Percentiles rank a stretch among this genome's conserved stretches.
Evolutionary conservation across 1,139 yeast genomes (phyloP).

Genomic region (Nakaseomyces uthaithaninus): DNA sequence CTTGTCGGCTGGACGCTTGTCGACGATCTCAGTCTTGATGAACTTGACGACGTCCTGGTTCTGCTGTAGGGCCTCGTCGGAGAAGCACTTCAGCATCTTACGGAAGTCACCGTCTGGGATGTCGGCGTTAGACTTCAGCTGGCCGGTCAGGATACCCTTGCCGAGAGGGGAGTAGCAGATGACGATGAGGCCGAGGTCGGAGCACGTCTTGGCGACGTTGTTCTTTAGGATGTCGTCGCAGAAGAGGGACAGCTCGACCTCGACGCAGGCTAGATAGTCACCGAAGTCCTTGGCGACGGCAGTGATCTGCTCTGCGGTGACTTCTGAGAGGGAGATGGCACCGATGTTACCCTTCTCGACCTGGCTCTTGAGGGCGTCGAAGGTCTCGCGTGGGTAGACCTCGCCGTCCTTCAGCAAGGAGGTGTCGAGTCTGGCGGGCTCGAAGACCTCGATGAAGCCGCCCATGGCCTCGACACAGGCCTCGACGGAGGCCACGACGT

Average conservation of each 20-base stretch:
- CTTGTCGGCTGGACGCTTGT: slow-evolving; percentile 38
- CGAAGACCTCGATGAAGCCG: slow-evolving; percentile 48
- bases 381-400: slow-evolving; percentile 35
- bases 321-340: slow-evolving; percentile 68
- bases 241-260: slow-evolving; percentile 66
- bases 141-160: slow-evolving; percentile 69
- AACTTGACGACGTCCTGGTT: slow-evolving; percentile 42
- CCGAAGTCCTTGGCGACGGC: slow-evolving; percentile 42
- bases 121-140: slow-evolving; percentile 38
- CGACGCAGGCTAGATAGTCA: slow-evolving; percentile 57
- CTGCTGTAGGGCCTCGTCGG: slow-evolving; percentile 44
- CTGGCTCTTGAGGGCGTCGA: slow-evolving; percentile 43
- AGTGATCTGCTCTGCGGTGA: slow-evolving; percentile 48
- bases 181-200: slow-evolving; percentile 55
- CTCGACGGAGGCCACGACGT: slow-evolving; percentile 44
- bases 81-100: slow-evolving; percentile 47
- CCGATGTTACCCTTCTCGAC: slow-evolving; percentile 51
- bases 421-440: slow-evolving; percentile 60
- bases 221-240: slow-evolving; percentile 50
- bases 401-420: slow-evolving; percentile 30
- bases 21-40: slow-evolving; percentile 39
- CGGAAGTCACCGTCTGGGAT: slow-evolving; percentile 52
- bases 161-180: slow-evolving; percentile 78
- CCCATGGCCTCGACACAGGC: slow-evolving; percentile 42
- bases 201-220: slow-evolving; percentile 50